Percentiles rank a stretch among this genome's conserved stretches.
Conservation (phyloP, 345 rosid species). For the Gossypium herbaceum region DNA sequence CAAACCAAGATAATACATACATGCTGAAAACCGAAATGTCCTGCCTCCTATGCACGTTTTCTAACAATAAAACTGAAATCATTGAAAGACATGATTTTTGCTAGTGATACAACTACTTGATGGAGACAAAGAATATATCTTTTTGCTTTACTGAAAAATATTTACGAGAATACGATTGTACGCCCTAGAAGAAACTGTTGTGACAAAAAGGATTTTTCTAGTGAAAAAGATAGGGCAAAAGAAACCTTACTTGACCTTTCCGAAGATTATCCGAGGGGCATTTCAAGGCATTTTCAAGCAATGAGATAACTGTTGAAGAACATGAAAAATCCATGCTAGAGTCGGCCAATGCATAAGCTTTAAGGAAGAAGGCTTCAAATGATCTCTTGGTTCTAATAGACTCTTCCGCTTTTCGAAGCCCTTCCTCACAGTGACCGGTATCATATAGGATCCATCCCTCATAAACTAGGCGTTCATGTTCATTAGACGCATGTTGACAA, state of each 20-base stretch:
- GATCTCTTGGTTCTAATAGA: slow-evolving; percentile 78
- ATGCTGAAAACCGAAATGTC: background rate
- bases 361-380: slow-evolving; percentile 92
- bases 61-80: too few relatives aligned
- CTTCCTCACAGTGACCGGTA: slow-evolving; percentile 94
- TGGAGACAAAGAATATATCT: background rate
- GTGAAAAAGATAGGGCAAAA: slow-evolving; percentile 9
- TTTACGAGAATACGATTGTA: background rate
- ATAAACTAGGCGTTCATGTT: slow-evolving; percentile 84
- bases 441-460: slow-evolving; percentile 99
- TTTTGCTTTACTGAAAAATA: background rate
- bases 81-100: too few relatives aligned
- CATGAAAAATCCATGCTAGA: slow-evolving; percentile 79
- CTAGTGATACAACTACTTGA: too few relatives aligned
- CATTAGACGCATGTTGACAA: slow-evolving; percentile 74
- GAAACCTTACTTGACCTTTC: slow-evolving; percentile 83
- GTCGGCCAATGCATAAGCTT: slow-evolving; percentile 97
- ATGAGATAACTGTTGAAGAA: slow-evolving; percentile 77
- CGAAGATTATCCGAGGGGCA: slow-evolving; percentile 98
- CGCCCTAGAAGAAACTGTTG: background rate
- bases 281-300: slow-evolving; percentile 87
- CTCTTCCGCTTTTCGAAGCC: slow-evolving; percentile 85
- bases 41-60: too few relatives aligned
- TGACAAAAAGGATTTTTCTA: background rate
- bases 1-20: background rate